Conservation (phyloP, 2,329 filamentous ascomycete genomes). For the Phialemonium atrogriseum region DNA sequence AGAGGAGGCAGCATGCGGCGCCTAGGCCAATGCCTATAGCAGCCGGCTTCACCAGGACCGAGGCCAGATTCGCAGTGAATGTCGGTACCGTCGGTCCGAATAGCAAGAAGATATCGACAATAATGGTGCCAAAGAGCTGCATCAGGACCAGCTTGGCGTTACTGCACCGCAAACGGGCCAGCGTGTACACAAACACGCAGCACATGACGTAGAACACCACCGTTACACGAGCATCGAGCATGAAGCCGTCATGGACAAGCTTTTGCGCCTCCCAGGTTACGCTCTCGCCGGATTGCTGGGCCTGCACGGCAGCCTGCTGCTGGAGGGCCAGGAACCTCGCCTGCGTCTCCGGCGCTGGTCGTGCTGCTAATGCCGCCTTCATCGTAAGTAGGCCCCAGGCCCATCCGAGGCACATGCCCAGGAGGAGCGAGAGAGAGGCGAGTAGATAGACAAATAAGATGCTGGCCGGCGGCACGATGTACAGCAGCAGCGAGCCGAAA, state of each 20-base stretch:
- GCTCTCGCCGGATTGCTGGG: slow-evolving; percentile 1
- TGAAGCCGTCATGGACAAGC: slow-evolving; percentile 1
- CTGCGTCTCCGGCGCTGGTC: slow-evolving; percentile 1
- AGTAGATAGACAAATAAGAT: slow-evolving; percentile 2
- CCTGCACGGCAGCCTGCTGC: background rate
- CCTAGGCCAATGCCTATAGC: slow-evolving; percentile 37
- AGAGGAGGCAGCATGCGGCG: slow-evolving; percentile 30
- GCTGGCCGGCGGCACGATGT: slow-evolving; percentile 8
- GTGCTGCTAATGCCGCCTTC: slow-evolving; percentile 1
- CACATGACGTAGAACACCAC: slow-evolving; percentile 2
- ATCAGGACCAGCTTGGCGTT: slow-evolving; percentile 35
- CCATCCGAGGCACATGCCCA: slow-evolving; percentile 3
- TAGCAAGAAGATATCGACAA: slow-evolving; percentile 35
- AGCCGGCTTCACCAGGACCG: slow-evolving; percentile 33
- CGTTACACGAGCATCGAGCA: slow-evolving; percentile 4
- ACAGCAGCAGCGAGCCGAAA: no score
- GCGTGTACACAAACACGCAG: background rate
- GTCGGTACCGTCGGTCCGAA: slow-evolving; percentile 31
- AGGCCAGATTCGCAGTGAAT: slow-evolving; percentile 29
- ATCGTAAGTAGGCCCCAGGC: slow-evolving; percentile 4
- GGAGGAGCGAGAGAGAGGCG: background rate
- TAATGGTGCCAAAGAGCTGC: slow-evolving; percentile 38
- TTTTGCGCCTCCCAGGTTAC: background rate
- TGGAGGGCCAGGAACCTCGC: background rate
- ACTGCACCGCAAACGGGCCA: slow-evolving; percentile 32